Evolutionary conservation across 257 asterid species (phyloP).

Genomic region (Handroanthus guayacan): DNA sequence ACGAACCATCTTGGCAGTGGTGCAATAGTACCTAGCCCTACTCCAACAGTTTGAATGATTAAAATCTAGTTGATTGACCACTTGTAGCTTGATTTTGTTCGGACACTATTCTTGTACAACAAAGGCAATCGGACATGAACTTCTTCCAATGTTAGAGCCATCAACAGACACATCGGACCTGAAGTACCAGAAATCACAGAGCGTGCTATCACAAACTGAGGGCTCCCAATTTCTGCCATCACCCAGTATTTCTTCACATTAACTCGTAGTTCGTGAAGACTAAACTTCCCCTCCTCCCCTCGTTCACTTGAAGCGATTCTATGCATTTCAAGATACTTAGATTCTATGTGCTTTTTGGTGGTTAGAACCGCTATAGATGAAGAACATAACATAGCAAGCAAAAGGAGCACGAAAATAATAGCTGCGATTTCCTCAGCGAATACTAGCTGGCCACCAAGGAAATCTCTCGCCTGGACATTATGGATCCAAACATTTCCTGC

Average conservation of each 20-base stretch:
- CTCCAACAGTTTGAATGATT: not conserved
- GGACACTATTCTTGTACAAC: not conserved
- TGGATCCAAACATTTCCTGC: conserved; percentile 29
- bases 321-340: conserved; percentile 29
- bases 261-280: conserved; percentile 18
- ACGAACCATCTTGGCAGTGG: conserved; percentile 22
- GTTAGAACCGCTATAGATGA: not conserved
- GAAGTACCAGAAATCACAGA: too few relatives aligned
- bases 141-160: too few relatives aligned
- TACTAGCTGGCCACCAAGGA: too few relatives aligned
- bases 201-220: conserved; percentile 51
- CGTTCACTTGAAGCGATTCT: conserved; percentile 34
- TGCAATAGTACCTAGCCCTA: conserved; percentile 20
- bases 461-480: not conserved
- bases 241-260: conserved; percentile 41
- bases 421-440: not conserved
- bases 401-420: conserved; percentile 7
- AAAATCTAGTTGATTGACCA: conserved; percentile 29
- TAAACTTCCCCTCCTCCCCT: conserved; percentile 9
- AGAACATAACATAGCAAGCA: conserved; percentile 17
- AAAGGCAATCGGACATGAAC: not conserved
- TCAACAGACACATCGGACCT: too few relatives aligned
- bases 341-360: not conserved
- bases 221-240: conserved; percentile 51
- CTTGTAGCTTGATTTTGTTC: not conserved